phyloP scores from a whole-genome alignment of 2,329 filamentous ascomycete species.

The Karstenula rhodostoma region DNA sequence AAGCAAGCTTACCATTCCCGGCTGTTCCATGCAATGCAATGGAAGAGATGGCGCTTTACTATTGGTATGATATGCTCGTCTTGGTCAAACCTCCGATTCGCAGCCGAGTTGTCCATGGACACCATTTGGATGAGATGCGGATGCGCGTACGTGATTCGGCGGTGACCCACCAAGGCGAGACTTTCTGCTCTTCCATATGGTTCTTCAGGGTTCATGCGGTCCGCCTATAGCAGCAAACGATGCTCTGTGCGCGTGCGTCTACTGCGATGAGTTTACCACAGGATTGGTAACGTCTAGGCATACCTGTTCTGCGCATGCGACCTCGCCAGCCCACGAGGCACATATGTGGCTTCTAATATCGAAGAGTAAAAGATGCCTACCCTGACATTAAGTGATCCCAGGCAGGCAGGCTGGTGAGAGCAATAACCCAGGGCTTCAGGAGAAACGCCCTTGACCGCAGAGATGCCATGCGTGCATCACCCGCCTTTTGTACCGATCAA shows the following conservation, averaged over 20 bases:
- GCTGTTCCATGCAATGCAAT: constrained; percentile 18
- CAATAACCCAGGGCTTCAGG: constrained; percentile 17
- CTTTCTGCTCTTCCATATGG: not conserved
- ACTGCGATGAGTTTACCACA: not conserved
- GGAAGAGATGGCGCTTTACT: constrained; percentile 15
- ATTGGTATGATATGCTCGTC: not conserved
- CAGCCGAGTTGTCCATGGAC: not conserved
- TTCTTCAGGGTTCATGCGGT: not conserved
- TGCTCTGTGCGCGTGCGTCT: not conserved
- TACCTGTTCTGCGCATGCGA: constrained; percentile 15
- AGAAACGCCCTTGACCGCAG: constrained; percentile 19
- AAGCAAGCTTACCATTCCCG: constrained; percentile 5
- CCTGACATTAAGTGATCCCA: constrained; percentile 17
- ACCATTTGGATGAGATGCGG: not conserved
- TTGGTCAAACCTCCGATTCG: not conserved
- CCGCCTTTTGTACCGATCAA: constrained; percentile 4
- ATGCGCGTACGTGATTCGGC: not conserved
- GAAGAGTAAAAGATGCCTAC: constrained; percentile 19
- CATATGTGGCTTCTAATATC: constrained; percentile 16
- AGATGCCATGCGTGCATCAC: constrained; percentile 3
- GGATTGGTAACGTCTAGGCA: not conserved
- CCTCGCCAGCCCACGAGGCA: constrained; percentile 18
- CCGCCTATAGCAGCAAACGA: not conserved
- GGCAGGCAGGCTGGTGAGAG: constrained; percentile 6
- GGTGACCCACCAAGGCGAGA: not conserved